phyloP scores from a whole-genome alignment of 1,139 yeast genomes.

The Kurtzmaniella natalensis region DNA sequence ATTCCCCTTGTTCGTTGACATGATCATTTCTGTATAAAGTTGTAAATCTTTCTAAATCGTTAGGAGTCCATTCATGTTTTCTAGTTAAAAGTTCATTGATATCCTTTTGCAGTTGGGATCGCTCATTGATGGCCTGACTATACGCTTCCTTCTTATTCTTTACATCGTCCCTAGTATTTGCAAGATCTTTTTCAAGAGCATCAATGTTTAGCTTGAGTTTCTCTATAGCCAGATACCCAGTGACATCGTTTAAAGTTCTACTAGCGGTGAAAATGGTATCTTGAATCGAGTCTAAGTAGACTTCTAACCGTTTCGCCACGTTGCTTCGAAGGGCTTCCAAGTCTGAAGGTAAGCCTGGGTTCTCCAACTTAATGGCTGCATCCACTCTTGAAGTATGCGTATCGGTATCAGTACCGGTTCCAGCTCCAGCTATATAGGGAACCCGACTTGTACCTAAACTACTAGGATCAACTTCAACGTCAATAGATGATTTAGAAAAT shows the following conservation, averaged over 20 bases:
- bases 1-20: constrained; percentile 60
- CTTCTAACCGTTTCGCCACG: constrained; percentile 35
- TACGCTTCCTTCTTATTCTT: constrained; percentile 50
- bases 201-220: constrained; percentile 61
- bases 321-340: constrained; percentile 19
- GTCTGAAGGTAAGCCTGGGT: constrained; percentile 29
- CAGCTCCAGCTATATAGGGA: no score
- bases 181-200: constrained; percentile 44
- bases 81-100: constrained; percentile 85
- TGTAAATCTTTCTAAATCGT: constrained; percentile 82
- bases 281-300: constrained; percentile 60
- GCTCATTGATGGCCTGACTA: constrained; percentile 55
- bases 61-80: constrained; percentile 74
- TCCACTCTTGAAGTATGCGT: constrained; percentile 10
- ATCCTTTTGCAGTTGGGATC: constrained; percentile 76
- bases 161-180: constrained; percentile 46
- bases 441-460: no score
- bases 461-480: no score
- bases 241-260: constrained; percentile 76
- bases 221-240: constrained; percentile 87
- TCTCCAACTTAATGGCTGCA: constrained; percentile 19
- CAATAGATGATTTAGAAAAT: no score
- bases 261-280: constrained; percentile 68
- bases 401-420: not conserved
- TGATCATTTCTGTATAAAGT: constrained; percentile 78